Evolutionary conservation across 73 alveolate genomes (phyloP).

Genomic region (Uronychia setigera): DNA sequence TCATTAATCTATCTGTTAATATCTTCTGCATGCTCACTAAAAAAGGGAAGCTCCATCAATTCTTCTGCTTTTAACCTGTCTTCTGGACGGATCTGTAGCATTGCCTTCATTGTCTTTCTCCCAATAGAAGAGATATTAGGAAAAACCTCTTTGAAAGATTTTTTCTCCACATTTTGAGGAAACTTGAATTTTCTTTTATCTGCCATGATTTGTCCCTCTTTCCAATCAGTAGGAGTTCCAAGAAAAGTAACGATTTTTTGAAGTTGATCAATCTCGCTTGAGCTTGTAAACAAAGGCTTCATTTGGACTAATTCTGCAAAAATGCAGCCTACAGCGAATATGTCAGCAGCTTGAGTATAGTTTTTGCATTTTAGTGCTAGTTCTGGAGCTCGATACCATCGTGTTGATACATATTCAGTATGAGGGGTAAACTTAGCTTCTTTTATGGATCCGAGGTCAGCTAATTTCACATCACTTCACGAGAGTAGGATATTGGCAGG

Average conservation of each 20-base stretch:
- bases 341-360: conserved; percentile 55
- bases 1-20: not conserved
- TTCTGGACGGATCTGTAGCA: conserved; percentile 62
- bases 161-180: conserved; percentile 22
- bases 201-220: conserved; percentile 54
- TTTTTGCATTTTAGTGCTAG: conserved; percentile 42
- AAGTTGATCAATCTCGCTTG: conserved; percentile 57
- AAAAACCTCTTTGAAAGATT: conserved; percentile 50
- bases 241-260: conserved; percentile 36
- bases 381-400: conserved; percentile 84
- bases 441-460: conserved; percentile 37
- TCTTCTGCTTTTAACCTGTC: conserved; percentile 52
- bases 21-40: conserved; percentile 31
- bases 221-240: conserved; percentile 72
- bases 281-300: conserved; percentile 72
- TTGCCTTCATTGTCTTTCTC: conserved; percentile 59
- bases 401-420: conserved; percentile 68
- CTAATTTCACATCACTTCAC: conserved; percentile 14
- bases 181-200: conserved; percentile 31
- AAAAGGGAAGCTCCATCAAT: conserved; percentile 49
- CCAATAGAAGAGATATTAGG: conserved; percentile 63
- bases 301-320: conserved; percentile 65
- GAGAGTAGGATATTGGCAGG: conserved; percentile 37
- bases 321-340: conserved; percentile 74
- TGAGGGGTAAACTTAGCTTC: not conserved